Conservation (phyloP, 345 rosid genomes). For the Moricandia arvensis region DNA sequence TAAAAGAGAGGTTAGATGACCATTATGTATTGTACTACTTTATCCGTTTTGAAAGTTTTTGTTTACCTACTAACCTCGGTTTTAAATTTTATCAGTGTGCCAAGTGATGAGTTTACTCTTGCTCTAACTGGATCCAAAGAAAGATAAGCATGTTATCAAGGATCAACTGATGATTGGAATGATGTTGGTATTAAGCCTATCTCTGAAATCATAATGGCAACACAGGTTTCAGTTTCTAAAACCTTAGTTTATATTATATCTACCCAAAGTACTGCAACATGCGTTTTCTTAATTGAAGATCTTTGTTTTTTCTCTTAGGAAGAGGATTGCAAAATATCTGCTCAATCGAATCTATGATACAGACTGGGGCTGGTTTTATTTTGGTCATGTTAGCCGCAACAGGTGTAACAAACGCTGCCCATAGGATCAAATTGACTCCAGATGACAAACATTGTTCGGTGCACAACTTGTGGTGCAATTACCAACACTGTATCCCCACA, state of each 20-base stretch:
- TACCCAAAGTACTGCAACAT: too few relatives aligned
- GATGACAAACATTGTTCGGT: too few relatives aligned
- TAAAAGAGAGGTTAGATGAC: neutral
- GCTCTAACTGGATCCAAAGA: neutral
- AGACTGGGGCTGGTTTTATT: neutral
- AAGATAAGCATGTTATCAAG: neutral
- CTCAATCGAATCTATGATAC: neutral
- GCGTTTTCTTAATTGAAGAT: too few relatives aligned
- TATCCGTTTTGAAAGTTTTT: too few relatives aligned
- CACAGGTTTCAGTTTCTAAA: neutral
- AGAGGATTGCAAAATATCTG: neutral
- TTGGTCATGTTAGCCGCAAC: too few relatives aligned
- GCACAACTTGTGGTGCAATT: too few relatives aligned
- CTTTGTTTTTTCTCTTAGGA: neutral
- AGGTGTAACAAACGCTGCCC: too few relatives aligned
- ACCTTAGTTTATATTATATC: too few relatives aligned
- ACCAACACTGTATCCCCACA: too few relatives aligned
- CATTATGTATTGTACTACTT: too few relatives aligned
- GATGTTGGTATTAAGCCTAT: neutral
- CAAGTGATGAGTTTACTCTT: neutral
- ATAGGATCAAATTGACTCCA: too few relatives aligned
- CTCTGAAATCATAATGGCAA: neutral
- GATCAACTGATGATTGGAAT: neutral
- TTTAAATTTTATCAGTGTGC: neutral
- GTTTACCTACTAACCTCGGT: too few relatives aligned